Evolutionary conservation across 2,329 filamentous ascomycete genomes (phyloP).

Genomic region (Lachnellula suecica): DNA sequence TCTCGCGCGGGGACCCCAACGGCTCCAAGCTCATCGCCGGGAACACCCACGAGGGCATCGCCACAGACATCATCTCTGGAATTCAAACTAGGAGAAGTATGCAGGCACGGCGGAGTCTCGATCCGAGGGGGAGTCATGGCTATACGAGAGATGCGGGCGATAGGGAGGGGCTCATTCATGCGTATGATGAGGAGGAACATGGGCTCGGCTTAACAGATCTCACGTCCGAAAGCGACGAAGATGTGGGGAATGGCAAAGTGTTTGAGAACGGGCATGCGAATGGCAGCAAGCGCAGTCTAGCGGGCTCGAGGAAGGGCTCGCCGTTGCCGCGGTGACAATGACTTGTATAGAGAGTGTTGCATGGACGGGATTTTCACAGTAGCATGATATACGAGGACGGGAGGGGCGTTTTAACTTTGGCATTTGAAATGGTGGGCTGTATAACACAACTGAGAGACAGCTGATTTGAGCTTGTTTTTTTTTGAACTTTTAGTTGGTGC

Average conservation of each 20-base stretch:
- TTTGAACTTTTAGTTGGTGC: too few relatives aligned
- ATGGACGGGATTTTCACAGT: too few relatives aligned
- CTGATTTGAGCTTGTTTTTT: too few relatives aligned
- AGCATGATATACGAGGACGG: too few relatives aligned
- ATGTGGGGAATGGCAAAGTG: conserved; percentile 43
- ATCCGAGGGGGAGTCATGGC: conserved; percentile 59
- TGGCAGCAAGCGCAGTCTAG: conserved; percentile 29
- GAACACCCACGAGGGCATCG: conserved; percentile 70
- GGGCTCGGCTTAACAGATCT: conserved; percentile 78
- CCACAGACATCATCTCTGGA: conserved; percentile 87
- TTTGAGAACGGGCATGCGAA: conserved; percentile 34
- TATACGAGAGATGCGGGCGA: conserved; percentile 56
- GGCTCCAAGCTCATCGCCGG: conserved; percentile 66
- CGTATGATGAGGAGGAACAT: conserved; percentile 86
- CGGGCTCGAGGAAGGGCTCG: conserved; percentile 25
- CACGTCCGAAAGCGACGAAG: conserved; percentile 75
- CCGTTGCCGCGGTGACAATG: conserved; percentile 21
- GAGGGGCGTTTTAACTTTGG: too few relatives aligned
- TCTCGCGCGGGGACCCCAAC: conserved; percentile 89
- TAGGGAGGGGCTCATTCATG: conserved; percentile 79
- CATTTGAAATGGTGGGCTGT: too few relatives aligned
- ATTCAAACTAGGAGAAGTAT: conserved; percentile 90
- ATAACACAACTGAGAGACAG: too few relatives aligned
- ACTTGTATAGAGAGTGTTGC: too few relatives aligned
- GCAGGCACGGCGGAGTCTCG: conserved; percentile 78